Percentiles rank a stretch among this genome's conserved stretches.
Conservation (phyloP, 2,329 filamentous ascomycete species). For the Ophiosphaerella herpotricha region DNA sequence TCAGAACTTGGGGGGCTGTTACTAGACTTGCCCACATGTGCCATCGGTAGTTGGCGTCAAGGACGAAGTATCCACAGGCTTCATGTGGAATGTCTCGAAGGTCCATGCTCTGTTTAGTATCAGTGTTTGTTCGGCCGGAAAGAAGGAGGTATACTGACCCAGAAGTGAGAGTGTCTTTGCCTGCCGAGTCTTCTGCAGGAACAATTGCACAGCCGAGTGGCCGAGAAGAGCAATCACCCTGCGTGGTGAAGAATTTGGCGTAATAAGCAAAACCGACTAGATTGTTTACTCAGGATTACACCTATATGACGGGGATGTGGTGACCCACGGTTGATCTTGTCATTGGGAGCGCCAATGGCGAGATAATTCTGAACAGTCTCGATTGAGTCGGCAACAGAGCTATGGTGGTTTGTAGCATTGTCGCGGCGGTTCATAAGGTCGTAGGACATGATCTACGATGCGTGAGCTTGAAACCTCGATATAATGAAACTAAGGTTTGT, state of each 20-base stretch:
- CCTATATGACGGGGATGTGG: neutral
- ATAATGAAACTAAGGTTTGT: neutral
- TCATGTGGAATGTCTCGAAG: conserved; percentile 37
- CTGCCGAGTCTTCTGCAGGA: conserved; percentile 63
- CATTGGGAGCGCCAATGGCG: conserved; percentile 58
- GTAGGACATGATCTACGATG: conserved; percentile 65
- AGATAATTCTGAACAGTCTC: conserved; percentile 64
- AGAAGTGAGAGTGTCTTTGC: conserved; percentile 62
- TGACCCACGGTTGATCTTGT: conserved; percentile 58
- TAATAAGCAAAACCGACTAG: conserved; percentile 70
- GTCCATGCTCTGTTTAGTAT: conserved; percentile 54
- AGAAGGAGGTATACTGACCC: conserved; percentile 33
- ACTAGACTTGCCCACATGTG: conserved; percentile 28
- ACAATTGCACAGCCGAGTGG: conserved; percentile 65
- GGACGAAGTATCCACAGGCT: conserved; percentile 15
- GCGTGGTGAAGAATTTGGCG: conserved; percentile 66
- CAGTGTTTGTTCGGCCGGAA: neutral
- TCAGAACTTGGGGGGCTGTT: neutral
- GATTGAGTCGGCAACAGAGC: conserved; percentile 61
- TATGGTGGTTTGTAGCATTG: conserved; percentile 67
- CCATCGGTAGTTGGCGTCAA: conserved; percentile 30
- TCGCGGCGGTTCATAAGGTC: conserved; percentile 74
- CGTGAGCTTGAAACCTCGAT: neutral
- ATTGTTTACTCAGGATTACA: neutral
- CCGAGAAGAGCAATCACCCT: conserved; percentile 50